Evolutionary conservation across 2,329 filamentous ascomycete genomes (phyloP), one percentile per base, ranked within the genome.

Genomic region (Cordyceps cicadae): DNA sequence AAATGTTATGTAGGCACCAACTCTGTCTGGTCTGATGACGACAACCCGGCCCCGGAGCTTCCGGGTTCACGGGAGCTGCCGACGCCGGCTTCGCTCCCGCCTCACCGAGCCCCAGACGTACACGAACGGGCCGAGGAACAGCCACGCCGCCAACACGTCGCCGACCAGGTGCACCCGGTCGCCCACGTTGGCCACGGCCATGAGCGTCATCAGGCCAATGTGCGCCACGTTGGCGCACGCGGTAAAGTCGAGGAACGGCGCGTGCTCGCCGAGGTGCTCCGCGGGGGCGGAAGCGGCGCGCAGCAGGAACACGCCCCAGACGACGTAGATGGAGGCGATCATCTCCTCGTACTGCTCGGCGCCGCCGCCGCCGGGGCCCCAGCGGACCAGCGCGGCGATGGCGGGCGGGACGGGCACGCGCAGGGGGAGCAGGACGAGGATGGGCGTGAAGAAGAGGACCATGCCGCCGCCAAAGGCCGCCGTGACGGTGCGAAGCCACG

Each of bases 291-390:
- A 12, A 14, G 48, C 24, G 12, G 37, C 56, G 24, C 49, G 46
- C 9, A 59, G 1, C 17, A 51, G n/a, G 15, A 59, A 59, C 1
- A 43, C 11, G 39, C 56, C 56, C 56, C 56, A 52, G 39, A 59
- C 49, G 1, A 59, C 8, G 56, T 59, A 59, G 14, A 52, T 21
- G 32, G 26, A 24, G 17, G 48, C 46, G 43, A 59, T 59, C 56
- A 52, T 59, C 56, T 59, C 56, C 56, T 59, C 56, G 56, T 59
- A 59, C 56, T 59, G 56, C 49, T 59, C 56, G 7, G 21, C 34
- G 56, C 56, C 56, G 26, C 56, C 34, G 56, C 56, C 56, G 26
- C 56, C 56, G 12, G 56, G 56, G 39, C 56, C 56, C 56, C 56
- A 45, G 34, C 56, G 34, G 9, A 58, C n/a, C 21, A 45, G 43